phyloP scores from a whole-genome alignment of 1,284 basidiomycete genomes.

The Ganoderma boninense region DNA sequence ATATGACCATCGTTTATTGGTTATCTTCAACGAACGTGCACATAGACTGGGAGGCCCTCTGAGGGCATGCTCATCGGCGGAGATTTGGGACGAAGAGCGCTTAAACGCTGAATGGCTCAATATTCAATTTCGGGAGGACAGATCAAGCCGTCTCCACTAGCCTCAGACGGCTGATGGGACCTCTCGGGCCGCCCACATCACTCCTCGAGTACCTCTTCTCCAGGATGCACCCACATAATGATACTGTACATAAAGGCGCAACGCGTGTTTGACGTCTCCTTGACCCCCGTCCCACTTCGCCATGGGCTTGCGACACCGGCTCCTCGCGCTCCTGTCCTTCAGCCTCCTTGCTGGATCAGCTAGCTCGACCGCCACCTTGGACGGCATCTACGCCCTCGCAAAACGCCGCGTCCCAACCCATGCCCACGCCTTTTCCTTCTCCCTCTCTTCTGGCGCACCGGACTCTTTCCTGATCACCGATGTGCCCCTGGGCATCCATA shows the following conservation, averaged over 20 bases:
- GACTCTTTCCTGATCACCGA: constrained; percentile 41
- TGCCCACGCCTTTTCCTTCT: constrained; percentile 39
- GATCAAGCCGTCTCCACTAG: too few relatives aligned
- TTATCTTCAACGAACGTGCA: neutral
- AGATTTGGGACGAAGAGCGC: too few relatives aligned
- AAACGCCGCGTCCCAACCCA: constrained; percentile 40
- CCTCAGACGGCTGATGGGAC: neutral
- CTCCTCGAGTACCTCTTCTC: neutral
- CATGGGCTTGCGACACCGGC: neutral
- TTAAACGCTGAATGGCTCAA: too few relatives aligned
- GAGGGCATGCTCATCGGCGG: too few relatives aligned
- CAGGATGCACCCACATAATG: too few relatives aligned
- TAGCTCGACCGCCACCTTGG: constrained; percentile 17
- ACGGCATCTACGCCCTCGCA: constrained; percentile 39
- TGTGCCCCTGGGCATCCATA: constrained; percentile 34
- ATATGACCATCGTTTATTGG: neutral
- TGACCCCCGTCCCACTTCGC: neutral
- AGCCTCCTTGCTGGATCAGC: constrained; percentile 8
- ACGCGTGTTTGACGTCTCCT: neutral
- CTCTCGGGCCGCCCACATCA: neutral
- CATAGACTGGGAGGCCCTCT: neutral
- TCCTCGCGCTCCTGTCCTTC: constrained; percentile 20
- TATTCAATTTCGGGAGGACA: too few relatives aligned
- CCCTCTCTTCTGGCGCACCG: constrained; percentile 32
- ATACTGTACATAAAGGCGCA: neutral